phyloP scores from a whole-genome alignment of 768 basidiomycete genomes.

The Boletus huronensis region DNA sequence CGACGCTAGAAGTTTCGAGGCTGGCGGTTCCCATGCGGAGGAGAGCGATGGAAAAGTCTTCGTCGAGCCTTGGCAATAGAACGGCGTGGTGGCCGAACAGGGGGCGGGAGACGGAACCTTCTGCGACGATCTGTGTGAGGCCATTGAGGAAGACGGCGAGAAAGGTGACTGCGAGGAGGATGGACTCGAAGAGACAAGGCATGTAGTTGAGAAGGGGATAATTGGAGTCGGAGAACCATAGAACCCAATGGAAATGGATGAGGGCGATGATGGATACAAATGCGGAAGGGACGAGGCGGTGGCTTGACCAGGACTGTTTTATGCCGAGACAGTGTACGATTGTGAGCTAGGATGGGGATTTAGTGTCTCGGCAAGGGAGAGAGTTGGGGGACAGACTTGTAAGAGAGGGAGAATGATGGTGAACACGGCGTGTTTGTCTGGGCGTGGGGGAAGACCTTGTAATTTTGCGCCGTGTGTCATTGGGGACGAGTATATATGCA shows the following conservation, averaged over 20 bases:
- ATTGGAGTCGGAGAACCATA: constrained; percentile 43
- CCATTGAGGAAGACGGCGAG: constrained; percentile 60
- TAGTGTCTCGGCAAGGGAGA: neutral
- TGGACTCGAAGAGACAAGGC: constrained; percentile 67
- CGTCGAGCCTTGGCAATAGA: constrained; percentile 54
- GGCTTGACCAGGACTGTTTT: constrained; percentile 57
- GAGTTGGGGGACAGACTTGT: constrained; percentile 45
- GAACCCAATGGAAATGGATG: constrained; percentile 62
- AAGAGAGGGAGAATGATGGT: constrained; percentile 70
- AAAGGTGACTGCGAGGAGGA: constrained; percentile 53
- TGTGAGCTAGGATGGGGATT: constrained; percentile 41
- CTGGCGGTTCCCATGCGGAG: constrained; percentile 72
- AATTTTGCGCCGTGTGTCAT: constrained; percentile 47
- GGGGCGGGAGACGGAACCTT: constrained; percentile 55
- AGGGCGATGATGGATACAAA: constrained; percentile 58
- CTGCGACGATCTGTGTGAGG: constrained; percentile 62
- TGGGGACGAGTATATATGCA: constrained; percentile 71
- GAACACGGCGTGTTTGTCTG: constrained; percentile 70
- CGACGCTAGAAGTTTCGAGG: constrained; percentile 67
- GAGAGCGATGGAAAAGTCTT: constrained; percentile 70
- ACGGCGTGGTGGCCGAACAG: constrained; percentile 49
- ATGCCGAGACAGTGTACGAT: constrained; percentile 66
- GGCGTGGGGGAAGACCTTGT: constrained; percentile 51
- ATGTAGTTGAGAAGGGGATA: constrained; percentile 76
- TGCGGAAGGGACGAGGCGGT: constrained; percentile 69